Evolutionary conservation across 2,329 filamentous ascomycete genomes (phyloP), one percentile per base, ranked within the genome.

Genomic region (Monosporascus sp.): DNA sequence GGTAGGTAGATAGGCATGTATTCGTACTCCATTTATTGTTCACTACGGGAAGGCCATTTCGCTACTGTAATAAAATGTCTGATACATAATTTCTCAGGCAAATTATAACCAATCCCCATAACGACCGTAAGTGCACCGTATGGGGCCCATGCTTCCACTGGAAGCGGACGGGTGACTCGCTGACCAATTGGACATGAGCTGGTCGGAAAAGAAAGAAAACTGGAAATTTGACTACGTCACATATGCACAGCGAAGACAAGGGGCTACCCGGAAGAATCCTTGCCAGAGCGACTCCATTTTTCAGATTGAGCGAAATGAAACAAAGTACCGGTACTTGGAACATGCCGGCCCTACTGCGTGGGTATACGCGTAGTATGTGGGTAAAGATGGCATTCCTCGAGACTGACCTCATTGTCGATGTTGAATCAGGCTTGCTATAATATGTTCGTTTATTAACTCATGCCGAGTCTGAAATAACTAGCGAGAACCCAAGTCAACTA

Each of bases 221-320:
- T 46, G 43, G 43, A 46, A 46, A 46, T 46, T 46, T 46, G 43
- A 17, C 43, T 46, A 46, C 43, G 43, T 46, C 43, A 46, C 43
- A 46, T 22, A n/a, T 46, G 43, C 43, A 46, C 24, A 15, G 24
- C 22, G 25, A 24, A 46, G 43, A 25, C 43, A 31, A 24, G 43
- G 43, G 25, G 22, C 0, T 17, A 5, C 43, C 43, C 25, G 24
- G 14, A 31, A 15, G 18, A 1, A 24, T 9, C 24, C 43, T 15
- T 46, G 24, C 24, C 31, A 46, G 43, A 2, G 24, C 9, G 22
- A 24, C n/a, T 46, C 38, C 43, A 46, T 46, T 46, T 46, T 14
- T 46, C 43, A 31, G 43, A 25, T 46, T 46, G 7, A 25, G 24
- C 18, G 43, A n/a, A n/a, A 46, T 24, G 22, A 46, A 15, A 24